Conservation (phyloP, 345 rosid genomes). For the Eucalyptus coolabah region DNA sequence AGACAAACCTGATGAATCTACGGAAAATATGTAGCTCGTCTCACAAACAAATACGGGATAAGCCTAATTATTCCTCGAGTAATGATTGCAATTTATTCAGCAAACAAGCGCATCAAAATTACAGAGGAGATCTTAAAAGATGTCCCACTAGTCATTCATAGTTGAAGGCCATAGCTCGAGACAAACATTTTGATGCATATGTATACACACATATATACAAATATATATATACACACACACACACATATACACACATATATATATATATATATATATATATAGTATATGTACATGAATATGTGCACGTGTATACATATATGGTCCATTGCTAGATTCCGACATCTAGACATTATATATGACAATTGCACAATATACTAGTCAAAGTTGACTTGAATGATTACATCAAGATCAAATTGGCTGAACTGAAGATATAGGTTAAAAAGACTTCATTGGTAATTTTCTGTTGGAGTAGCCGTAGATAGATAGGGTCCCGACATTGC, state of each 20-base stretch:
- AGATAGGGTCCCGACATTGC: neutral
- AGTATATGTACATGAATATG: neutral
- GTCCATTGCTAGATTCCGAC: neutral
- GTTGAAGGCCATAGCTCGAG: no score
- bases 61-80: neutral
- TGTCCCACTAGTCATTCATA: neutral
- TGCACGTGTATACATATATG: no score
- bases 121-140: neutral
- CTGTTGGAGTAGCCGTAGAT: neutral
- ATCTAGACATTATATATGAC: neutral
- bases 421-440: neutral
- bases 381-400: neutral
- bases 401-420: neutral
- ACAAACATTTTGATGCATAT: no score
- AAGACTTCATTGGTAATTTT: neutral
- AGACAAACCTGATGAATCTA: neutral
- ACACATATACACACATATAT: no score
- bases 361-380: neutral
- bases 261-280: no score
- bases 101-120: neutral
- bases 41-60: neutral
- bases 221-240: no score
- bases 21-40: neutral
- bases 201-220: no score
- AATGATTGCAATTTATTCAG: neutral